phyloP scores from a whole-genome alignment of 2,329 filamentous ascomycete species.

The Penicillium hordei region DNA sequence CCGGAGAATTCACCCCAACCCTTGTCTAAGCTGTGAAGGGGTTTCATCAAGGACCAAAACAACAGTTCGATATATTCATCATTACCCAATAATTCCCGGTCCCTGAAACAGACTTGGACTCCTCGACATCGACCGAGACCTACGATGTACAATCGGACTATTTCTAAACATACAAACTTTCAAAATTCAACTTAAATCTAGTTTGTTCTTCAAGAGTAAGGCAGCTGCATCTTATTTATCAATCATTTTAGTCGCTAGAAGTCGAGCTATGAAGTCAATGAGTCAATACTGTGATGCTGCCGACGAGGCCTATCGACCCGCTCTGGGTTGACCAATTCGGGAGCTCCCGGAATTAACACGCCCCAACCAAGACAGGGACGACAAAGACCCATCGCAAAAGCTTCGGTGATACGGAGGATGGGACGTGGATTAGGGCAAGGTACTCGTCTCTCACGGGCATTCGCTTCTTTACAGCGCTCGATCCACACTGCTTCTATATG shows the following conservation, averaged over 20 bases:
- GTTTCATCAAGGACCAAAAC: not conserved
- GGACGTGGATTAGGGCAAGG: conserved; percentile 3
- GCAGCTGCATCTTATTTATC: not conserved
- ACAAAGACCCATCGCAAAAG: conserved; percentile 7
- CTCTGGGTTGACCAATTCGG: not conserved
- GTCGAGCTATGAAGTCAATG: not conserved
- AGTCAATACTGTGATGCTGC: not conserved
- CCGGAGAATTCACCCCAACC: not conserved
- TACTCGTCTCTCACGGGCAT: conserved; percentile 1
- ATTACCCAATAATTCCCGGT: not conserved
- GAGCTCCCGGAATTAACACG: conserved; percentile 1
- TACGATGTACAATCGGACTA: not conserved
- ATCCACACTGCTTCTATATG: conserved; percentile 8
- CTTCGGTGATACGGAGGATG: not conserved
- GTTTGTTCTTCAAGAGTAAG: not conserved
- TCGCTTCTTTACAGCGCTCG: conserved; percentile 6
- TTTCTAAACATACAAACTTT: not conserved
- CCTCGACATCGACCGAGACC: not conserved
- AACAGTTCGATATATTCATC: not conserved
- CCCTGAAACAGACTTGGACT: not conserved
- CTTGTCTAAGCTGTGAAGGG: not conserved
- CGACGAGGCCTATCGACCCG: not conserved
- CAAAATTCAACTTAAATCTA: not conserved
- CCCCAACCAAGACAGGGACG: conserved; percentile 5
- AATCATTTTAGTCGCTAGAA: not conserved